Evolutionary conservation across 2,329 filamentous ascomycete genomes (phyloP).

Genomic region (Aspergillus intermedius): DNA sequence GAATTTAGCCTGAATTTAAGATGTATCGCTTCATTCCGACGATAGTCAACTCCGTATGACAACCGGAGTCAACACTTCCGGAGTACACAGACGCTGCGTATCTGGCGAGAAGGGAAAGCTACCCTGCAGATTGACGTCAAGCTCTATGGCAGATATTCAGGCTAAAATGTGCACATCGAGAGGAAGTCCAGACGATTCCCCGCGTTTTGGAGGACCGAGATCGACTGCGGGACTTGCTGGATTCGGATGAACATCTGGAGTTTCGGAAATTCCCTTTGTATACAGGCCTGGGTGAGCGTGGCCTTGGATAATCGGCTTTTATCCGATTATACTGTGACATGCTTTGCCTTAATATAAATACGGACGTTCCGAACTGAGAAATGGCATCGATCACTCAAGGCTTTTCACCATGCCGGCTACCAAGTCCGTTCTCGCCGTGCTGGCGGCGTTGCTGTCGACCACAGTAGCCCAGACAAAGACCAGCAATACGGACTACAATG

Average conservation of each 20-base stretch:
- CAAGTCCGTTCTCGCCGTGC: constrained; percentile 11
- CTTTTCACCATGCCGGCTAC: constrained; percentile 11
- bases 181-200: background rate
- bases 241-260: constrained; percentile 11
- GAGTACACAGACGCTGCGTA: no score
- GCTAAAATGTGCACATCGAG: background rate
- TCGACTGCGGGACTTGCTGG: constrained; percentile 16
- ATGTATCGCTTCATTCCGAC: no score
- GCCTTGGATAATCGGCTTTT: constrained; percentile 1
- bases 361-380: background rate
- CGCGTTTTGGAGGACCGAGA: constrained; percentile 4
- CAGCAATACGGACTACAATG: constrained; percentile 21
- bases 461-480: constrained; percentile 21
- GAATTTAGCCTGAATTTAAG: no score
- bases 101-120: no score
- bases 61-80: no score
- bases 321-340: background rate
- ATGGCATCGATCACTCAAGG: background rate
- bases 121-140: no score
- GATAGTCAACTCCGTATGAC: no score
- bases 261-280: background rate
- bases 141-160: background rate
- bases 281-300: background rate
- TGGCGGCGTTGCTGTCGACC: constrained; percentile 17
- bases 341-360: background rate